phyloP scores from a whole-genome alignment of 129 eudicot species.

The Kitagawia praeruptora region DNA sequence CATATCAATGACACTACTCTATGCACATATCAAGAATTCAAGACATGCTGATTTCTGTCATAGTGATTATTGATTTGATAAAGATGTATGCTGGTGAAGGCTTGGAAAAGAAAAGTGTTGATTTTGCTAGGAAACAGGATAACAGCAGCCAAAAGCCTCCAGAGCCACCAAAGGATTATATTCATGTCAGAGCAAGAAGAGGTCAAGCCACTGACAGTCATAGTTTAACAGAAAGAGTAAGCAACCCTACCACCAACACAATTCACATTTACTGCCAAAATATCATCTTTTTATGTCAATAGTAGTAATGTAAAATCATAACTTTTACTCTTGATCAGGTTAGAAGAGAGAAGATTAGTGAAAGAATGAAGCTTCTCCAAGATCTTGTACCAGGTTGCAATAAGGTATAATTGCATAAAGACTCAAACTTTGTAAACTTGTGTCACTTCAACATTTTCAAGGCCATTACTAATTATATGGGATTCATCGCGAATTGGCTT shows the following conservation, averaged over 20 bases:
- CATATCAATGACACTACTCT: no score
- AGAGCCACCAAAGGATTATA: constrained; percentile 86
- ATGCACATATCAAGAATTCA: no score
- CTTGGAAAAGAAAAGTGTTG: no score
- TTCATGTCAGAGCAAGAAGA: constrained; percentile 97
- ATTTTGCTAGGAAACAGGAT: constrained; percentile 10
- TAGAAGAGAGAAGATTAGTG: constrained; percentile 84
- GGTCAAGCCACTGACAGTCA: constrained; percentile 99
- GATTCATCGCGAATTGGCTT: constrained; percentile 2
- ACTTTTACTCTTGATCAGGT: constrained; percentile 35
- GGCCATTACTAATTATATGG: constrained; percentile 7
- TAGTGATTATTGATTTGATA: no score
- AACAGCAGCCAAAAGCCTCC: constrained; percentile 42
- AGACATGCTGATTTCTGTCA: no score
- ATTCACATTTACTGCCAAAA: neutral
- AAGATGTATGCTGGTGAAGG: no score
- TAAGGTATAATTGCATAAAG: constrained; percentile 39
- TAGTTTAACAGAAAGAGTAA: constrained; percentile 90
- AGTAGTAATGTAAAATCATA: neutral
- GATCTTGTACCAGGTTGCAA: constrained; percentile 99
- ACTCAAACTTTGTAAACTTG: neutral
- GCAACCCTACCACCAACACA: constrained; percentile 5
- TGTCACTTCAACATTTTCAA: neutral
- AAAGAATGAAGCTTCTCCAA: constrained; percentile 94
- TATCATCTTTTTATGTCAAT: neutral